Evolutionary conservation across 1,284 basidiomycete species (phyloP), one percentile per base, ranked within the genome.

Genomic region (Calocybe gambosa): DNA sequence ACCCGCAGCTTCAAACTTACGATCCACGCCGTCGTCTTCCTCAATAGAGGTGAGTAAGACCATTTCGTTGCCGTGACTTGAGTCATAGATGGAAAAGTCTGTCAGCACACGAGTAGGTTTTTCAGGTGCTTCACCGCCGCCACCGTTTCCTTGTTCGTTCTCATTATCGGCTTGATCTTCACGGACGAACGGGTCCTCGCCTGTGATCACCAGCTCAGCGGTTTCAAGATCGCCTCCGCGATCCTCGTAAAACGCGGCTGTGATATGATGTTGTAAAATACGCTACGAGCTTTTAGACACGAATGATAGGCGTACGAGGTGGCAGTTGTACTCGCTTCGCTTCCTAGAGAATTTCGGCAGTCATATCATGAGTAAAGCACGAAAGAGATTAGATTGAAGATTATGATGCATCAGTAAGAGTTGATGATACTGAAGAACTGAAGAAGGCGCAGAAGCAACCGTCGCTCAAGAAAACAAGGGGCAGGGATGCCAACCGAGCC

Each of bases 21-120:
- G 55, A 46, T 67, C 65, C 0, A 62, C 50, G 5, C 63, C 63
- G 31, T 70, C 67, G 10, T 64, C 58, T 33, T 61, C 58, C 45
- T 71, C 70, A 28, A 70, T 55, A 0, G 58, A 52, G 18, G 59
- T 60, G 7, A 73, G 59, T 3, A 62, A 58, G 0, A 73, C 59
- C 51, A 70, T 55, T 45, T 71, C 65, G 19, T 63, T 64, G 13
- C 54, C 29, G 41, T 66, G 64, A 19, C 58, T 60, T 0, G 69
- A 63, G 47, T 73, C 69, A 47, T 71, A 73, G 25, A 73, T 59
- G 3, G 59, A 55, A 40, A 72, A 74, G 12, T 64, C 61, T 1
- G 60, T 58, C 1, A 74, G 54, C 6, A 69, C 54, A 2, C 71
- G 65, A 16, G 69, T 59, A 2, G 70, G 70, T 51, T 71, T 72